Evolutionary conservation across 139 green algal genomes (phyloP).

Genomic region (Micromonas pusilla): DNA sequence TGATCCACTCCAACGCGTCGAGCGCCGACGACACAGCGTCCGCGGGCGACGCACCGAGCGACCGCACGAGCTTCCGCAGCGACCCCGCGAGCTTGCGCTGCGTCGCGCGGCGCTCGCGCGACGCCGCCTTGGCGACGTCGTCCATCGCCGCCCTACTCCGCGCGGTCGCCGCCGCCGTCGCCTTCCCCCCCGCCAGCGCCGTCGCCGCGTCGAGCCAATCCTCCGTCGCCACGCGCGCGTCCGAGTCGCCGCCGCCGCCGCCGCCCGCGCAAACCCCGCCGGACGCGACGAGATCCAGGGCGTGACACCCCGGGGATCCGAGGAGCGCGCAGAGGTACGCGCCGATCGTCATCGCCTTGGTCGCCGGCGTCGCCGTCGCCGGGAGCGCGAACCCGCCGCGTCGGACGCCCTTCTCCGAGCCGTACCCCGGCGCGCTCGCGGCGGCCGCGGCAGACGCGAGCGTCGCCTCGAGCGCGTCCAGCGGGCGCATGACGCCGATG

Average conservation of each 20-base stretch:
- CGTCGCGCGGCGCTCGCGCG: background rate
- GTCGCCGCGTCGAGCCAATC: background rate
- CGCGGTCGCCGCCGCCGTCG: background rate
- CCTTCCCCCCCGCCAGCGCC: background rate
- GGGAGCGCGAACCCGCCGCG: background rate
- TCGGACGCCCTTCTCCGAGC: background rate
- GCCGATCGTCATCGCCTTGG: background rate
- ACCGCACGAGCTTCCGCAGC: background rate
- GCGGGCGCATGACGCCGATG: background rate
- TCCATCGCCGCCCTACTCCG: background rate
- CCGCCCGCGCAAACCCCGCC: background rate
- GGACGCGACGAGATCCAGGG: background rate
- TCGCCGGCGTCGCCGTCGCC: background rate
- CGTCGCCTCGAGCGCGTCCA: background rate
- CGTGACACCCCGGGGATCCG: background rate
- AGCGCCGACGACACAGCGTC: background rate
- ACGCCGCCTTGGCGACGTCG: background rate
- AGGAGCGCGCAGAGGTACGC: background rate
- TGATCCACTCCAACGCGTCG: background rate
- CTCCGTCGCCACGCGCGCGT: background rate
- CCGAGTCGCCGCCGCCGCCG: background rate
- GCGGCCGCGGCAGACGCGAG: background rate
- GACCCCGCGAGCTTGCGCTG: background rate
- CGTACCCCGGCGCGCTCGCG: background rate
- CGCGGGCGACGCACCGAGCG: background rate